These are phyloP conservation scores for Dactylonectria macrodidyma DNA, from an alignment of 2,329 filamentous ascomycete genomes.

Conservation along the genomic window DNA sequence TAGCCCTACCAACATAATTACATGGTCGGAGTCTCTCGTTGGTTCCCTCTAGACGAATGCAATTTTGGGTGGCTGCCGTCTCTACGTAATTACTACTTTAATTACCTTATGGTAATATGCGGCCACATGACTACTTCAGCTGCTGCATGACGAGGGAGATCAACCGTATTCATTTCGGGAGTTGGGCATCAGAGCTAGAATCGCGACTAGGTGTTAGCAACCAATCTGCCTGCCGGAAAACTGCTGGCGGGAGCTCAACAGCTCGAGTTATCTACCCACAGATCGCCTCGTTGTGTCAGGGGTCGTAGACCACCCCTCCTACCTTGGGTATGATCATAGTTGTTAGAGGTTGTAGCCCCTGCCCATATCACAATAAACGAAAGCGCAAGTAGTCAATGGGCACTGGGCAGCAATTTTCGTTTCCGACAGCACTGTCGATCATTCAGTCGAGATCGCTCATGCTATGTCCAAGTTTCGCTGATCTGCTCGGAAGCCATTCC, in stretches of 20 bases:
- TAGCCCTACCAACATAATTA: neutral
- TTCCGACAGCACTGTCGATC: constrained; percentile 34
- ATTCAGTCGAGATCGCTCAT: constrained; percentile 29
- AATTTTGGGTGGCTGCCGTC: neutral
- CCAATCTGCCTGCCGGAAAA: neutral
- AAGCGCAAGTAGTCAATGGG: constrained; percentile 1
- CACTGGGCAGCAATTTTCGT: constrained; percentile 5
- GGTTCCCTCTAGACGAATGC: neutral
- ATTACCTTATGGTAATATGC: neutral
- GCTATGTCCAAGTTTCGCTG: neutral
- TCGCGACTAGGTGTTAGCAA: neutral
- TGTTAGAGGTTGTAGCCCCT: neutral
- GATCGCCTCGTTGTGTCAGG: neutral
- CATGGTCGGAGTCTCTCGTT: neutral
- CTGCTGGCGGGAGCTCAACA: neutral
- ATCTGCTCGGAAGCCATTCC: constrained; percentile 17
- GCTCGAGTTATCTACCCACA: neutral
- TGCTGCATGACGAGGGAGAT: neutral
- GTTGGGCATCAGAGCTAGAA: neutral
- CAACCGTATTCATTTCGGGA: neutral
- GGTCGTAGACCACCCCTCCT: neutral
- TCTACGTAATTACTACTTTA: neutral
- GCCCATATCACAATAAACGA: neutral
- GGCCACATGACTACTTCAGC: too few relatives aligned
- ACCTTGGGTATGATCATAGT: neutral